Evolutionary conservation across 345 rosid genomes (phyloP), one percentile per base, ranked within the genome.

Genomic region (Aurinia saxatilis): DNA sequence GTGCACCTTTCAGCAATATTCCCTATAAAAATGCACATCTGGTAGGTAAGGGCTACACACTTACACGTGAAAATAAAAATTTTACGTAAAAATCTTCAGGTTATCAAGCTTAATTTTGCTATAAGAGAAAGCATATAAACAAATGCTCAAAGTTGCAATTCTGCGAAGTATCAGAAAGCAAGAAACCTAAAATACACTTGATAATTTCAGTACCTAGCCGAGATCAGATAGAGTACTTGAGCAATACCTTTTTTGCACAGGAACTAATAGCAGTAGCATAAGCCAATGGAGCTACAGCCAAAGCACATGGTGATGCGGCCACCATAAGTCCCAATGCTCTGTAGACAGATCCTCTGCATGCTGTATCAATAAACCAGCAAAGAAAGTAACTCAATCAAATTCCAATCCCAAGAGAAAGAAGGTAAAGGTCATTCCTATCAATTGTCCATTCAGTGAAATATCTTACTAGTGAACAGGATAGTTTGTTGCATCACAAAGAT

Each of bases 261-360:
- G 97, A 84, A 64, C 97, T 93, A 66, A 93, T 81, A 65, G 99
- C 97, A 73, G 82, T 90, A 54, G 92, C 97, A 77, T 93, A 93
- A n/a, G 96, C 95, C 80, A 93, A 78, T 2, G 97, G 97, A 81
- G 97, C 99, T 21, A 93, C 97, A 25, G 97, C 99, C 78, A 93
- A 75, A 59, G 97, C 97, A 75, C 99, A 93, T 8, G 95, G 97
- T 15, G 99, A 90, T 63, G 97, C 97, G 38, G 96, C 99, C 71
- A 90, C 88, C 97, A 93, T 87, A 59, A 93, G 88, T 56, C 96
- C 97, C 70, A 87, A 71, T 53, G 99, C 97, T 63, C 99, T 82
- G 69, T 93, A 90, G 8, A 93, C 59, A 45, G 97, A 93, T 77
- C 96, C 99, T 80, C 99, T 85, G 80, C 90, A 90, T 63, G 50